Conservation (phyloP, 129 eudicot species). For the Tanacetum coccineum region DNA sequence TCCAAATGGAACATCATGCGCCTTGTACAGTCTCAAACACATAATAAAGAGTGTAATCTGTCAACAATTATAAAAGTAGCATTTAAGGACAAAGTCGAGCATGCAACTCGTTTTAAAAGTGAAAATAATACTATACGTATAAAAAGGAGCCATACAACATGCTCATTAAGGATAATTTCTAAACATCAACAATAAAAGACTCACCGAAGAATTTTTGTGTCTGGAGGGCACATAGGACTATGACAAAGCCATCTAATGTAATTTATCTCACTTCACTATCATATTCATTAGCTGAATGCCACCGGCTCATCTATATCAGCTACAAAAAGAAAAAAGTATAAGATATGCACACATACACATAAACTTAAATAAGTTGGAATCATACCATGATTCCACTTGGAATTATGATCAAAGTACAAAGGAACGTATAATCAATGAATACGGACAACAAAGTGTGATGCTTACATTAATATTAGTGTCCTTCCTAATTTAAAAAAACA, state of each 20-base stretch:
- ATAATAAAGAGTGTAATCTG: too few species aligned
- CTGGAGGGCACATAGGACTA: slow-evolving; percentile 96
- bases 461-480: slow-evolving; percentile 74
- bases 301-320: slow-evolving; percentile 62
- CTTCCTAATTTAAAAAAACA: slow-evolving; percentile 58
- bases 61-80: too few species aligned
- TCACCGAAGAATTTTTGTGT: slow-evolving; percentile 52
- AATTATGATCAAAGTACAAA: slow-evolving; percentile 6
- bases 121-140: too few species aligned
- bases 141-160: neutral
- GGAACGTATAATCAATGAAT: slow-evolving; percentile 1
- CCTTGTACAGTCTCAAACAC: slow-evolving; percentile 92
- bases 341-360: neutral
- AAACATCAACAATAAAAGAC: neutral
- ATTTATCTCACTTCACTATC: slow-evolving; percentile 92
- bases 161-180: neutral
- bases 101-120: too few species aligned
- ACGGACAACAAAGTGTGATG: neutral
- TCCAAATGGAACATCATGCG: slow-evolving; percentile 98
- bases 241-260: slow-evolving; percentile 72
- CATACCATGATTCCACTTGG: neutral
- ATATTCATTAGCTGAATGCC: slow-evolving; percentile 90
- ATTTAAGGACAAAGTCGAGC: too few species aligned
- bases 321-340: neutral
- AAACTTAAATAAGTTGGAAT: too few species aligned